Evolutionary conservation across 805 yeast genomes (phyloP), one percentile per base, ranked within the genome.

Genomic region (Pichia exigua): DNA sequence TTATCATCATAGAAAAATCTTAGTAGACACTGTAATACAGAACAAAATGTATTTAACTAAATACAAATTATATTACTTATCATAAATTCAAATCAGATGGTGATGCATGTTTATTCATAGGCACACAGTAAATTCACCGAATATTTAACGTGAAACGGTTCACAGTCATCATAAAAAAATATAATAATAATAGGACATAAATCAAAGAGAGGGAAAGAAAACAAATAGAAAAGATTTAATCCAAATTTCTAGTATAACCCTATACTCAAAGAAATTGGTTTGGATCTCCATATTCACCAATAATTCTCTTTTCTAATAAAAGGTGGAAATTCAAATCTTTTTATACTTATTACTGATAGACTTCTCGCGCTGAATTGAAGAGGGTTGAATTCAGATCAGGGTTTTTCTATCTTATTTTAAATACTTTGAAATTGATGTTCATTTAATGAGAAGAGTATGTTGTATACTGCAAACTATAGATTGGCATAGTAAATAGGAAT

Each of bases 71-170:
- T 30, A 15, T 11, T 22, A 13, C 21, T 42, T 13, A 35, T 22
- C 20, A 35, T 17, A 35, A 42, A 30, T 39, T 40, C 18, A 46
- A 58, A 65, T 87, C 96, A 88, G 96, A 85, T 88, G 96, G 96
- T 88, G 95, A 88, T 88, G 96, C 96, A 88, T 88, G 96, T 81
- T 71, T 59, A 79, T 83, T 87, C 86, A 72, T 71, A 85, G 94
- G 83, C 82, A 94, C 87, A 76, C 75, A 53, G 11, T 54, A 55
- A 56, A 55, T 63, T 66, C 70, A 62, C 70, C 66, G 60, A 61
- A 59, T 59, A 59, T 53, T 54, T 61, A 58, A 54, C 61, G 63
- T 62, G 67, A 59, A 58, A 51, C 51, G 58, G 60, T 58, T 61
- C 67, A 65, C 68, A 63, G 60, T 68, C 71, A 68, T 68, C 71